These are phyloP conservation scores for Thuja plicata DNA, from an alignment of 83 land plant genomes.

Conservation along the genomic window DNA sequence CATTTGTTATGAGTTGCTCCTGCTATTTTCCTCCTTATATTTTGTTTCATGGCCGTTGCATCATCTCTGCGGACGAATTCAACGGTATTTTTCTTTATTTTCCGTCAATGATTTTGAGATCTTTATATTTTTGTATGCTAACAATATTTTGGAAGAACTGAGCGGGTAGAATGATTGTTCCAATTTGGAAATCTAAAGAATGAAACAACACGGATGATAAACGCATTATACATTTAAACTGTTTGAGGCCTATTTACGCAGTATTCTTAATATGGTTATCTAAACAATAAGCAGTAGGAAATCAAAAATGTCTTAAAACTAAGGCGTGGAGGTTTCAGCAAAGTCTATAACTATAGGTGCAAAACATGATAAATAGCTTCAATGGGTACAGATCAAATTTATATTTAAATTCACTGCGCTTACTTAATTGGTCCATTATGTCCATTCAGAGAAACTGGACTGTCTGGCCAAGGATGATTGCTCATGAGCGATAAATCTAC, in stretches of 20 bases:
- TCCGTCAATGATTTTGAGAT: too few relatives aligned
- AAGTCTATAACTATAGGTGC: not conserved
- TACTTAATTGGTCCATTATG: not conserved
- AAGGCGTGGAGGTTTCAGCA: not conserved
- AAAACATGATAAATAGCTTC: not conserved
- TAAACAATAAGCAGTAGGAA: not conserved
- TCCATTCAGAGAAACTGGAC: not conserved
- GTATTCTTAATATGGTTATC: not conserved
- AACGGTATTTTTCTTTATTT: not conserved
- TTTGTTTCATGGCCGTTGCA: not conserved
- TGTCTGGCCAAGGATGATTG: not conserved
- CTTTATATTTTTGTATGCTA: too few relatives aligned
- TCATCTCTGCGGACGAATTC: not conserved
- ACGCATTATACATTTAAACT: not conserved
- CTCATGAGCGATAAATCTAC: not conserved
- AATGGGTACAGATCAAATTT: not conserved
- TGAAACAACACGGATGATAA: not conserved
- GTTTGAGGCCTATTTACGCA: not conserved
- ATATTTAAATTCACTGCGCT: not conserved
- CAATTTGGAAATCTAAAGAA: not conserved
- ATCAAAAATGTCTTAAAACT: not conserved
- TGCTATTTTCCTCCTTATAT: too few relatives aligned
- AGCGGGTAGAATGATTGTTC: not conserved
- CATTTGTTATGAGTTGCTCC: not conserved
- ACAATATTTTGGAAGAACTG: not conserved